phyloP scores from a whole-genome alignment of 352 stramenopile species.

The Globisporangium iwayamae region DNA sequence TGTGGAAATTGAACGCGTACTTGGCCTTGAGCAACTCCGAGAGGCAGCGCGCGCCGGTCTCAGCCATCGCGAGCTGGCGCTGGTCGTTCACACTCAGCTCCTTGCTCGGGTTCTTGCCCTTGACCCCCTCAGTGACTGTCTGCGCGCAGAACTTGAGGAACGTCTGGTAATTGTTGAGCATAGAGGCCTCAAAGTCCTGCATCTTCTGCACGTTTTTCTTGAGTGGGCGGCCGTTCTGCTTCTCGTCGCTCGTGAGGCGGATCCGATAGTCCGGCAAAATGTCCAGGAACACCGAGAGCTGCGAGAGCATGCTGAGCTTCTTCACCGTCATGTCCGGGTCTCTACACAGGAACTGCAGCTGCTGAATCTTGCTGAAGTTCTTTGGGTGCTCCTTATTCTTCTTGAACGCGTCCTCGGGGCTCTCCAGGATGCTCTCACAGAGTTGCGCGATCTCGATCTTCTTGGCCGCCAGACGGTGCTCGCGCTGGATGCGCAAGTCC shows the following conservation, averaged over 20 bases:
- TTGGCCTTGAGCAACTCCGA: slow-evolving; percentile 78
- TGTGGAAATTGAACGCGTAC: slow-evolving; percentile 85
- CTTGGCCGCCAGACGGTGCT: slow-evolving; percentile 66
- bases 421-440: slow-evolving; percentile 87
- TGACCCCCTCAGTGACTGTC: slow-evolving; percentile 54
- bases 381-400: slow-evolving; percentile 84
- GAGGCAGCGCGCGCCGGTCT: slow-evolving; percentile 73
- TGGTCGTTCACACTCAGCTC: slow-evolving; percentile 30
- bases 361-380: slow-evolving; percentile 75
- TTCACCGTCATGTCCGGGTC: slow-evolving; percentile 75
- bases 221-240: slow-evolving; percentile 69
- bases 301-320: slow-evolving; percentile 89
- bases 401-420: slow-evolving; percentile 82
- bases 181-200: slow-evolving; percentile 71
- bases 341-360: slow-evolving; percentile 62
- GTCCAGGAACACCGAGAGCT: slow-evolving; percentile 94
- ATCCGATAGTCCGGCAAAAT: slow-evolving; percentile 96
- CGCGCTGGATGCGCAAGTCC: slow-evolving; percentile 65
- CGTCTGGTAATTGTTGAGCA: slow-evolving; percentile 83
- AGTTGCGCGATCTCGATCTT: slow-evolving; percentile 88
- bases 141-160: slow-evolving; percentile 77
- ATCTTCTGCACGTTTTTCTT: slow-evolving; percentile 89
- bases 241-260: slow-evolving; percentile 83
- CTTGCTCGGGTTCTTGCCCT: slow-evolving; percentile 49
- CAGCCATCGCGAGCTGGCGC: slow-evolving; percentile 52